Conservation (phyloP, 805 yeast genomes). For the Vanderwaltozyma yarrowii region DNA sequence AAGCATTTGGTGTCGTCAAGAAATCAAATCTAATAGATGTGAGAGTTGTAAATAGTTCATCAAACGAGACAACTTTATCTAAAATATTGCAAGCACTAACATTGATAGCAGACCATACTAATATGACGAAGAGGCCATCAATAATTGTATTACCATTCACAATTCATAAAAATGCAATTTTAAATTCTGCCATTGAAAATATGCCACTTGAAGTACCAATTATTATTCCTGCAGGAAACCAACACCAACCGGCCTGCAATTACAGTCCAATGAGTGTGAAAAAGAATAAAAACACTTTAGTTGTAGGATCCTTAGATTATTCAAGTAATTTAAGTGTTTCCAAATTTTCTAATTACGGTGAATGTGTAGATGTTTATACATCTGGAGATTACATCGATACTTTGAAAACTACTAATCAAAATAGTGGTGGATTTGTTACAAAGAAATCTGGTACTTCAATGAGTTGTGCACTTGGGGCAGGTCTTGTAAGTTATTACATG, state of each 20-base stretch:
- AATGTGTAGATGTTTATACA: constrained; percentile 81
- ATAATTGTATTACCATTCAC: constrained; percentile 32
- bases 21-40: constrained; percentile 54
- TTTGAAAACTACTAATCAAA: constrained; percentile 21
- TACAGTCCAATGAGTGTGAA: constrained; percentile 81
- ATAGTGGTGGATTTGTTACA: constrained; percentile 29
- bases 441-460: constrained; percentile 57
- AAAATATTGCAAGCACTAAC: constrained; percentile 59
- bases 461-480: constrained; percentile 38
- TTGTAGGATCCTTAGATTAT: constrained; percentile 78
- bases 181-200: constrained; percentile 68
- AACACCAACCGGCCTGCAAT: constrained; percentile 64
- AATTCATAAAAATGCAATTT: constrained; percentile 41
- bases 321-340: constrained; percentile 42
- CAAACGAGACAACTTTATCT: constrained; percentile 63
- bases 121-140: constrained; percentile 34
- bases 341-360: constrained; percentile 81
- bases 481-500: constrained; percentile 36
- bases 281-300: constrained; percentile 38
- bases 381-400: constrained; percentile 66
- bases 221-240: constrained; percentile 84
- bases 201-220: constrained; percentile 56
- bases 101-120: constrained; percentile 52
- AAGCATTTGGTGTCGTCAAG: constrained; percentile 76
- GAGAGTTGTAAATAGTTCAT: constrained; percentile 50